phyloP scores from a whole-genome alignment of 2,329 filamentous ascomycete genomes.

The Pseudofabraea citricarpa region DNA sequence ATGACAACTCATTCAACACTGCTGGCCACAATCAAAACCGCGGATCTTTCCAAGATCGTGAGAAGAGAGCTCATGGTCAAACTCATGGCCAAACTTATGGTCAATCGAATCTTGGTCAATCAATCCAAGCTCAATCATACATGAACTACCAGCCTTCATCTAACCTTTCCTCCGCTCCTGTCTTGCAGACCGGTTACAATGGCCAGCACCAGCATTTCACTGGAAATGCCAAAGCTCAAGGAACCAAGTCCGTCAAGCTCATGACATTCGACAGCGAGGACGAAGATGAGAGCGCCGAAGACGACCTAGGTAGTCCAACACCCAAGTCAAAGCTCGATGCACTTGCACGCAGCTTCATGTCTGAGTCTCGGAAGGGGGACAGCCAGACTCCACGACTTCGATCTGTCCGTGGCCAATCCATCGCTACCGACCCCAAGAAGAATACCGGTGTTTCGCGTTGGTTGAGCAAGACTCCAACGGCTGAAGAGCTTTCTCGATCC shows the following conservation, averaged over 20 bases:
- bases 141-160: neutral
- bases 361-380: slow-evolving; percentile 9
- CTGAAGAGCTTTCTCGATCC: slow-evolving; percentile 1
- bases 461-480: slow-evolving; percentile 11
- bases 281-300: neutral
- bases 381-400: slow-evolving; percentile 13
- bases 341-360: slow-evolving; percentile 8
- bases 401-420: slow-evolving; percentile 14
- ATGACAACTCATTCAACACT: too few species aligned
- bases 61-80: too few species aligned
- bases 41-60: too few species aligned
- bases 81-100: too few species aligned
- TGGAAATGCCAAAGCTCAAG: neutral
- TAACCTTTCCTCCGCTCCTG: neutral
- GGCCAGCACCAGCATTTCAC: neutral
- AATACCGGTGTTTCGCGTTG: slow-evolving; percentile 11
- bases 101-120: too few species aligned
- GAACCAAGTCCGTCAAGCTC: neutral
- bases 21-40: too few species aligned
- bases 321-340: slow-evolving; percentile 8
- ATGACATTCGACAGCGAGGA: neutral
- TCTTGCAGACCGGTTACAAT: neutral
- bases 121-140: too few species aligned
- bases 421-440: slow-evolving; percentile 11
- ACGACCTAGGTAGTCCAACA: slow-evolving; percentile 6